Percentiles rank a stretch among this genome's conserved stretches.
Evolutionary conservation across 257 asterid genomes (phyloP).

Genomic region (Capsicum baccatum): DNA sequence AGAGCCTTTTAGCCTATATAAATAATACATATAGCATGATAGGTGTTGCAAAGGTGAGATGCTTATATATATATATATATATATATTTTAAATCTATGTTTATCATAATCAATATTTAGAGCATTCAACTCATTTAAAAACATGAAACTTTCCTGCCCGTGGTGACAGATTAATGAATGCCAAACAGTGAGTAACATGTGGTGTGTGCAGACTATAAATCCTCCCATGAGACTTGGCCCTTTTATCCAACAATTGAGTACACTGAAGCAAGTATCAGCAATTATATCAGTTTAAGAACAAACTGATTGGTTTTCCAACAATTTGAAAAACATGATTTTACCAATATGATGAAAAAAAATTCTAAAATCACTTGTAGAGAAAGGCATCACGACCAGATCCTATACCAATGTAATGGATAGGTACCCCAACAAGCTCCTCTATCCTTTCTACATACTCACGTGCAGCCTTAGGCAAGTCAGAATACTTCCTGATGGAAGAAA

Average conservation of each 20-base stretch:
- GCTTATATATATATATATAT: not conserved
- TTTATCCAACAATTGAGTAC: slow-evolving; percentile 5
- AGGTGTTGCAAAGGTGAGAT: not conserved
- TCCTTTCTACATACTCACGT: slow-evolving; percentile 73
- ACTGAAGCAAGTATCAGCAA: not conserved
- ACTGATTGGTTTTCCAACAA: not conserved
- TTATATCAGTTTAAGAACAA: not conserved
- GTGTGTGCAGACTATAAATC: not conserved
- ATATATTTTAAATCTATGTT: not conserved
- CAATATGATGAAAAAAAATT: slow-evolving; percentile 8
- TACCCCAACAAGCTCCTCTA: slow-evolving; percentile 83
- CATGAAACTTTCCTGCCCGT: not conserved
- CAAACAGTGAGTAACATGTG: not conserved
- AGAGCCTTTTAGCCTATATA: not conserved
- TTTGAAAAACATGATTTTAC: not conserved
- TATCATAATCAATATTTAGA: not conserved
- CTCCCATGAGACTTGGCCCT: not conserved
- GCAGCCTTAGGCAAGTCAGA: slow-evolving; percentile 86
- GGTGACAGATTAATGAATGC: not conserved
- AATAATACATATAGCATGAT: not conserved
- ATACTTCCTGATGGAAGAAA: slow-evolving; percentile 74
- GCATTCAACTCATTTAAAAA: not conserved
- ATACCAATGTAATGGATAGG: slow-evolving; percentile 87
- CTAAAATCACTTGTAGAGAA: slow-evolving; percentile 69
- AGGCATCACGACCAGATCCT: slow-evolving; percentile 97